Conservation (phyloP, 2,329 filamentous ascomycete species). For the Hirsutella thompsonii region DNA sequence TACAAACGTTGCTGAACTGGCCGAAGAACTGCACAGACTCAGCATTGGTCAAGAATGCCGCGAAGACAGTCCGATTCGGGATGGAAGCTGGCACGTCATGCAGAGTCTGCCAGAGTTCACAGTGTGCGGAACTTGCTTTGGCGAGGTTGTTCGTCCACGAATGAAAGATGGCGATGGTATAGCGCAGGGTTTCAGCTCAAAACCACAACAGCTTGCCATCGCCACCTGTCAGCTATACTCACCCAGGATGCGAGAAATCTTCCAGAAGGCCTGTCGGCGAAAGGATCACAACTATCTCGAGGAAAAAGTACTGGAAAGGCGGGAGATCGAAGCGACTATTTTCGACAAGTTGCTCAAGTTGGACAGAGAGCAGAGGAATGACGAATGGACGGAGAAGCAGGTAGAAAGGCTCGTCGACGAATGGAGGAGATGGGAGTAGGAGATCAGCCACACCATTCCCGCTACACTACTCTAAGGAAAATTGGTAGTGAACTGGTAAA, state of each 20-base stretch:
- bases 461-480: background rate
- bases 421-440: conserved; percentile 42
- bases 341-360: conserved; percentile 37
- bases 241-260: conserved; percentile 62
- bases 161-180: conserved; percentile 39
- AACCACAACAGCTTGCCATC: conserved; percentile 39
- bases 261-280: conserved; percentile 50
- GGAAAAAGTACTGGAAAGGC: conserved; percentile 41
- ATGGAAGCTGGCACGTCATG: conserved; percentile 65
- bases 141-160: conserved; percentile 63
- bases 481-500: background rate
- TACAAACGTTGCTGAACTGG: conserved; percentile 48
- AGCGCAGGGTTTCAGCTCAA: conserved; percentile 51
- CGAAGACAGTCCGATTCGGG: conserved; percentile 47
- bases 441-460: background rate
- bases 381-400: conserved; percentile 27
- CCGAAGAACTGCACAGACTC: conserved; percentile 48
- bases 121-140: conserved; percentile 79
- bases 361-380: conserved; percentile 19
- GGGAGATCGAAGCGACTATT: conserved; percentile 46
- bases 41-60: conserved; percentile 49
- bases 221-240: conserved; percentile 72
- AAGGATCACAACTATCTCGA: conserved; percentile 55
- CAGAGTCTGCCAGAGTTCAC: conserved; percentile 64
- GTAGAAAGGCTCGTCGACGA: conserved; percentile 38